Evolutionary conservation across 768 basidiomycete species (phyloP), one percentile per base, ranked within the genome.

Genomic region (Lenzites betulinus): DNA sequence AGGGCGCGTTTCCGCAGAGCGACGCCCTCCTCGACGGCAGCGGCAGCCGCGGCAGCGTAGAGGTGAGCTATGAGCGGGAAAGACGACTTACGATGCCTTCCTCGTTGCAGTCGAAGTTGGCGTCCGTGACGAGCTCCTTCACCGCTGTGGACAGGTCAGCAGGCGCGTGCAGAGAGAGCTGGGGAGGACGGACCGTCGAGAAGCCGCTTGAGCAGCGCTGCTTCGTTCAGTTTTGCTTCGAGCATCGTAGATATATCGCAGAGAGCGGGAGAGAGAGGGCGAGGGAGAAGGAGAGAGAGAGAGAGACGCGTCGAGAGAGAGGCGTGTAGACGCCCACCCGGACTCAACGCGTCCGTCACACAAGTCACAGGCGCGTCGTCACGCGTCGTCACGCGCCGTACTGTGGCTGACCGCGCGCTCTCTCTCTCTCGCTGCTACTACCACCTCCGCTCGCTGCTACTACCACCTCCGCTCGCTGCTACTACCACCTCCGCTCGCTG

Each of bases 71-170:
- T 26, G 15, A 35, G 23, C 4, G 38, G 2, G 38, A 35, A 18
- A 18, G 20, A 35, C n/a, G 0, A 80, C 86, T 62, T 64, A 89
- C 88, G 67, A 99, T 89, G 35, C 95, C 97, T 65, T 95, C 93
- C 65, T 99, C 96, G 62, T 87, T 92, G 75, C 96, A 98, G 70
- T 96, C 92, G 68, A 98, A 97, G 76, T 98, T 98, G 71, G 94
- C 95, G 72, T 98, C 97, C 6, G 93, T 87, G 48, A 99, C 95
- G 48, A 98, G 87, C 72, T 98, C 97, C 76, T 97, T 98, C 84
- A 98, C 86, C 56, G 95, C 96, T 98, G 67, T 13, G 2, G 23
- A 51, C 43, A 51, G 36, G 16, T 16, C n/a, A 13, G 2, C 25
- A 43, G 47, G 36, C 43, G 20, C 42, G 60, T 41, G 38, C 20